Evolutionary conservation across 2,329 filamentous ascomycete genomes (phyloP).

Genomic region (Neopestalotiopsis sp.): DNA sequence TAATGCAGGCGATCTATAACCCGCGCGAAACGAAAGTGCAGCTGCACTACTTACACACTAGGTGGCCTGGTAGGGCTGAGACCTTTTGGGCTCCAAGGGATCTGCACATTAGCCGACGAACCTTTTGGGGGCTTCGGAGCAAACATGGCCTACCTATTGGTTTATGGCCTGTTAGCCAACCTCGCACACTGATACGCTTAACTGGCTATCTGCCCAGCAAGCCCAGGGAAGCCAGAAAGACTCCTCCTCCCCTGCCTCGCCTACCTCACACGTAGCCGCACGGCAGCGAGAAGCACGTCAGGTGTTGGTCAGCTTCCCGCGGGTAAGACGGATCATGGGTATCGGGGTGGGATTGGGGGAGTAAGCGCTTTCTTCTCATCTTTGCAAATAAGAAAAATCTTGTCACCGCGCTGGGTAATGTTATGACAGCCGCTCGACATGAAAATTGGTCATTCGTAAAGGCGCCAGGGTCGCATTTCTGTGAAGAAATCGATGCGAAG

Average conservation of each 20-base stretch:
- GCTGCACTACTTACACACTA: neutral
- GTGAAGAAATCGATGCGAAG: neutral
- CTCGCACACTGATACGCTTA: neutral
- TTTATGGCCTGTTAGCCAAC: neutral
- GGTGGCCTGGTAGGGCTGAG: conserved; percentile 14
- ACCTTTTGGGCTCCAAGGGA: neutral
- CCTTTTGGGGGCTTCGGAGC: neutral
- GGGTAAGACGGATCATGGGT: conserved; percentile 12
- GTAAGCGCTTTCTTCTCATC: conserved; percentile 11
- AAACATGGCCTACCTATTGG: neutral
- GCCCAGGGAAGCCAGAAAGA: neutral
- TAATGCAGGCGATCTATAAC: neutral
- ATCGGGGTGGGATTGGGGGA: conserved; percentile 12
- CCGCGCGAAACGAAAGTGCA: neutral
- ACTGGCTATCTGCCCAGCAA: neutral
- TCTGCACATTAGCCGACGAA: conserved; percentile 1
- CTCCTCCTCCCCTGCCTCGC: neutral
- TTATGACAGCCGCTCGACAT: neutral
- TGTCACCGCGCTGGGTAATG: neutral
- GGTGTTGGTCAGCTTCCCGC: neutral
- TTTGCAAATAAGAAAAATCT: neutral
- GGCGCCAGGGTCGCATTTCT: neutral
- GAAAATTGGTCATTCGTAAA: neutral
- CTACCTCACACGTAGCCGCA: neutral
- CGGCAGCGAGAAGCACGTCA: neutral